Conservation (phyloP, 2,329 filamentous ascomycete species). For the Volutella citrinella region DNA sequence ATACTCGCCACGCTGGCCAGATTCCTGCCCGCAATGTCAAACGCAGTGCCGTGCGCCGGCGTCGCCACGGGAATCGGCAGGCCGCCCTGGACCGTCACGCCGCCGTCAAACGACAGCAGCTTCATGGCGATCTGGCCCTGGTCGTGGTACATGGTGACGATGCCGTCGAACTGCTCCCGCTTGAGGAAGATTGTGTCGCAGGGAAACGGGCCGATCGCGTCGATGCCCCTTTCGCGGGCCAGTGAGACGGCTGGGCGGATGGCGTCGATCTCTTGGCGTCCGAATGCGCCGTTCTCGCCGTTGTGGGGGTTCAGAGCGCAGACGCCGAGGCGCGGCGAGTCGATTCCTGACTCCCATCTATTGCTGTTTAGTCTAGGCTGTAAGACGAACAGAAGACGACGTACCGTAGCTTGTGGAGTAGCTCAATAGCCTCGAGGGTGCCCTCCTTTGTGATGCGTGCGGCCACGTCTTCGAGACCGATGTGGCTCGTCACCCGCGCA, state of each 20-base stretch:
- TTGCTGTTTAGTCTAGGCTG: not conserved
- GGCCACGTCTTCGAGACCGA: conserved; percentile 29
- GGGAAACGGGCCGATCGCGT: conserved; percentile 30
- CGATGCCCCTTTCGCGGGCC: conserved; percentile 23
- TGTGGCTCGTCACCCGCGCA: conserved; percentile 29
- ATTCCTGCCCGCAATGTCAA: conserved; percentile 23
- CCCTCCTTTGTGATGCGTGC: conserved; percentile 22
- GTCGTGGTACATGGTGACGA: conserved; percentile 36
- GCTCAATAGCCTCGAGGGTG: conserved; percentile 24
- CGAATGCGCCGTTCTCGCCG: conserved; percentile 32
- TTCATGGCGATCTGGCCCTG: conserved; percentile 35
- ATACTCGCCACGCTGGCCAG: conserved; percentile 25
- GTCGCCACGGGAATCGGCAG: conserved; percentile 29
- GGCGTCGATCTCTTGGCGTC: conserved; percentile 30
- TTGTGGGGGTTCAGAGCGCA: conserved; percentile 34
- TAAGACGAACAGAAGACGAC: too few species aligned
- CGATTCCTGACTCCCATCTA: conserved; percentile 30
- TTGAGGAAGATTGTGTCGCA: conserved; percentile 34
- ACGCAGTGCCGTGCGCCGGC: conserved; percentile 12
- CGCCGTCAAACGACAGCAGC: conserved; percentile 31
- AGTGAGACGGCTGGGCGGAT: conserved; percentile 27
- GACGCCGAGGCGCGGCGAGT: conserved; percentile 27
- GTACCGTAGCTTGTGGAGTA: conserved; percentile 25
- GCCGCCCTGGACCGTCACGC: conserved; percentile 32
- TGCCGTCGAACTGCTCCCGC: conserved; percentile 29